Conservation (phyloP, 2,329 filamentous ascomycete genomes). For the Thielaviopsis musarum region DNA sequence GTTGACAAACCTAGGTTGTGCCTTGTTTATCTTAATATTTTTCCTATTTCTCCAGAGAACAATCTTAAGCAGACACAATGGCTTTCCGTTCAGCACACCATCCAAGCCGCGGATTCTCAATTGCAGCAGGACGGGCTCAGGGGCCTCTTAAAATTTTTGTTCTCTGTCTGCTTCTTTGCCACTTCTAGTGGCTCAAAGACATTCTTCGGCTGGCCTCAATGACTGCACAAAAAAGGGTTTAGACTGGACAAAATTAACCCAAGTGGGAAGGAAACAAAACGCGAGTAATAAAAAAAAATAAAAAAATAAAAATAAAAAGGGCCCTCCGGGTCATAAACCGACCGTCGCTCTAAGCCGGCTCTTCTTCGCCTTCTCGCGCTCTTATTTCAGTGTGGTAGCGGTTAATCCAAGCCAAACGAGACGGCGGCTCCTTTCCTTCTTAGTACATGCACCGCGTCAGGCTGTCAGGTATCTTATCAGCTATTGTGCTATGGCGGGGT, state of each 20-base stretch:
- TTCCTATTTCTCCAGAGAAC: background rate
- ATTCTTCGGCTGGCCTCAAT: background rate
- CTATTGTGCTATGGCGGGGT: constrained; percentile 1
- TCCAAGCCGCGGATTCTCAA: background rate
- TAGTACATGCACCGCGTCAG: too few relatives aligned
- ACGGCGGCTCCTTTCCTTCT: background rate
- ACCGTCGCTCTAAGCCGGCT: background rate
- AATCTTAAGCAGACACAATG: background rate
- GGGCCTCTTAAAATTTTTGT: background rate
- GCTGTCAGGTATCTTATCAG: background rate
- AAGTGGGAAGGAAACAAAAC: background rate
- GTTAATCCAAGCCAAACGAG: too few relatives aligned
- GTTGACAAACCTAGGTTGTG: background rate
- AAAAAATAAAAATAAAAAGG: background rate
- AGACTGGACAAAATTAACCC: background rate
- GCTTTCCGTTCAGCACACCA: background rate
- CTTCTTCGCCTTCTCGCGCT: background rate
- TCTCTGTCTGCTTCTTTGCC: background rate
- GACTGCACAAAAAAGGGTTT: background rate
- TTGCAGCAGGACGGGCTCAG: background rate
- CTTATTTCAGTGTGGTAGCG: background rate
- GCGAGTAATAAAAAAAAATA: background rate
- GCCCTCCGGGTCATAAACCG: background rate
- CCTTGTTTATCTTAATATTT: background rate
- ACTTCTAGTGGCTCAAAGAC: background rate